Conservation (phyloP, 768 basidiomycete genomes). For the Boletus huronensis region DNA sequence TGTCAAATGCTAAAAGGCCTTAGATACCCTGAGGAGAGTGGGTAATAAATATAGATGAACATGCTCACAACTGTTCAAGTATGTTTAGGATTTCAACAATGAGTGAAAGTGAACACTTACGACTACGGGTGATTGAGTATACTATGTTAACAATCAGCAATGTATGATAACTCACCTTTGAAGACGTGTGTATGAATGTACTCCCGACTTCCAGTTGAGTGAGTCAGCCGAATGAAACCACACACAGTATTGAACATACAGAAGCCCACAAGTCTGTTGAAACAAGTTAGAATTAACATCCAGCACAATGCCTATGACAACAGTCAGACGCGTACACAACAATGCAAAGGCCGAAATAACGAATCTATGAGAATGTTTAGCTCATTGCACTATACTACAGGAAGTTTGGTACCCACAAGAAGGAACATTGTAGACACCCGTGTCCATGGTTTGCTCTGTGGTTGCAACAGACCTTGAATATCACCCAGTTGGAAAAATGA, state of each 20-base stretch:
- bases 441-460: neutral
- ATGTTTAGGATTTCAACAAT: neutral
- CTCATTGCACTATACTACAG: neutral
- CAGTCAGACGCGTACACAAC: neutral
- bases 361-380: neutral
- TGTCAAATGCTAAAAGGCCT: neutral
- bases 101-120: neutral
- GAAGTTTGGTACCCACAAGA: neutral
- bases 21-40: neutral
- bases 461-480: neutral
- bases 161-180: neutral
- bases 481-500: neutral
- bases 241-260: neutral
- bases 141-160: neutral
- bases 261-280: neutral
- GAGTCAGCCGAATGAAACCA: neutral
- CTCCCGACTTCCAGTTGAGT: neutral
- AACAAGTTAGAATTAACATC: neutral
- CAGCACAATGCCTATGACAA: neutral
- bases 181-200: neutral
- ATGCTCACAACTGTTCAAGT: neutral
- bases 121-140: neutral
- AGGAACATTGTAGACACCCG: neutral
- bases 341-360: neutral
- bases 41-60: neutral